Conservation (phyloP, 2,329 filamentous ascomycete genomes). For the Diaporthe sp. region DNA sequence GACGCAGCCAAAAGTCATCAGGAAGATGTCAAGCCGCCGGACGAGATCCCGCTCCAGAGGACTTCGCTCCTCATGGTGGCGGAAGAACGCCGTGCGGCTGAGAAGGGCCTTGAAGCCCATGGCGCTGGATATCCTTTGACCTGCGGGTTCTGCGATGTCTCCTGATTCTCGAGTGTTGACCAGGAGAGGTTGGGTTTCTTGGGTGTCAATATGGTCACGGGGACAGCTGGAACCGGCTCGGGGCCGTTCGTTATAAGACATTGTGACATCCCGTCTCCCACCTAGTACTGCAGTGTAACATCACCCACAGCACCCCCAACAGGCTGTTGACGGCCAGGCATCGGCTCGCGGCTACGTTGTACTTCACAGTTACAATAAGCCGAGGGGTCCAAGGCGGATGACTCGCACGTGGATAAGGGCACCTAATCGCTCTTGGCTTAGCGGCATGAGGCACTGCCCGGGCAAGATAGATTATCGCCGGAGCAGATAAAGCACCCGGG, state of each 20-base stretch:
- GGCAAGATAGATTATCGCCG: constrained; percentile 17
- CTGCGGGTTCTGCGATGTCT: background rate
- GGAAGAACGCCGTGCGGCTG: constrained; percentile 32
- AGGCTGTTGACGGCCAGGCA: background rate
- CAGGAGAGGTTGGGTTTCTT: constrained; percentile 30
- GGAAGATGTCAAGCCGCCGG: constrained; percentile 51
- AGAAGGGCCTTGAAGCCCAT: constrained; percentile 33
- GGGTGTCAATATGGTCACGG: constrained; percentile 3
- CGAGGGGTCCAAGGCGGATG: background rate
- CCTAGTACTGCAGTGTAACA: constrained; percentile 21
- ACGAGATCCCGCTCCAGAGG: constrained; percentile 51
- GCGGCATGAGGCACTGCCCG: background rate
- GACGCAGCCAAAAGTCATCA: constrained; percentile 54
- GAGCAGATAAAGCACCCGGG: constrained; percentile 20
- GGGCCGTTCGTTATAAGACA: constrained; percentile 30
- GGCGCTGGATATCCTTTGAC: background rate
- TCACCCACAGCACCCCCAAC: background rate
- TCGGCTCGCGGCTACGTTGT: background rate
- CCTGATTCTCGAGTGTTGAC: background rate
- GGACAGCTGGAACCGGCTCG: constrained; percentile 12
- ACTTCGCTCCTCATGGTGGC: constrained; percentile 44
- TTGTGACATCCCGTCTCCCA: constrained; percentile 5
- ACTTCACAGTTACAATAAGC: background rate
- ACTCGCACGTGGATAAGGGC: background rate
- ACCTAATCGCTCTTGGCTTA: background rate